Conservation (phyloP, 495 filamentous ascomycete genomes). For the Immersiella caudata region DNA sequence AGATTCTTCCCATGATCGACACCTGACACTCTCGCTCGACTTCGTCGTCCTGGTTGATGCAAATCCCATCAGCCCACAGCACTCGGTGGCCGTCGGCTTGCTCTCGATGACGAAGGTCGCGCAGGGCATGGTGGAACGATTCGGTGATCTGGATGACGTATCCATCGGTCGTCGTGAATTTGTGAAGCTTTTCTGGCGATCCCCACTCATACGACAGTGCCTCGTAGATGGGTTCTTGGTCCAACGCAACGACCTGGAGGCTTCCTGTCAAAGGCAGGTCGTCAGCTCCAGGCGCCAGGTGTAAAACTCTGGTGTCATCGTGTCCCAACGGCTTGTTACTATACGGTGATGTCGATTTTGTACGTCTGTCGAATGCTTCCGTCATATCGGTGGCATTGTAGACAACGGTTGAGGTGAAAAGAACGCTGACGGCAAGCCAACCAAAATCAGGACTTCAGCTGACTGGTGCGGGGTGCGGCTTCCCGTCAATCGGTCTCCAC, state of each 20-base stretch:
- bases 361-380: not conserved
- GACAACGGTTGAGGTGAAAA: too few species aligned
- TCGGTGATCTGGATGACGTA: not conserved
- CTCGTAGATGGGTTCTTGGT: not conserved
- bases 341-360: constrained; percentile 5
- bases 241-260: not conserved
- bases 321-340: not conserved
- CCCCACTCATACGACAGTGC: constrained; percentile 11
- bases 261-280: not conserved
- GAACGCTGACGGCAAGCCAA: too few species aligned
- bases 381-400: not conserved
- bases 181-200: not conserved
- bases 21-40: constrained; percentile 3
- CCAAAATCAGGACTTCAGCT: too few species aligned
- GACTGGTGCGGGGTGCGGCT: too few species aligned
- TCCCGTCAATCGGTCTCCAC: too few species aligned
- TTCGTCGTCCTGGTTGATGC: constrained; percentile 11
- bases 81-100: not conserved
- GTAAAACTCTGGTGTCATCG: not conserved
- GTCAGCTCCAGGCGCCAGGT: not conserved
- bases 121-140: not conserved
- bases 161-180: not conserved
- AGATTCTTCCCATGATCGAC: constrained; percentile 5
- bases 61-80: constrained; percentile 10
- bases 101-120: not conserved